These are phyloP conservation scores for Mycosphaerella sp. DNA, from an alignment of 2,329 filamentous ascomycete genomes.

Conservation along the genomic window DNA sequence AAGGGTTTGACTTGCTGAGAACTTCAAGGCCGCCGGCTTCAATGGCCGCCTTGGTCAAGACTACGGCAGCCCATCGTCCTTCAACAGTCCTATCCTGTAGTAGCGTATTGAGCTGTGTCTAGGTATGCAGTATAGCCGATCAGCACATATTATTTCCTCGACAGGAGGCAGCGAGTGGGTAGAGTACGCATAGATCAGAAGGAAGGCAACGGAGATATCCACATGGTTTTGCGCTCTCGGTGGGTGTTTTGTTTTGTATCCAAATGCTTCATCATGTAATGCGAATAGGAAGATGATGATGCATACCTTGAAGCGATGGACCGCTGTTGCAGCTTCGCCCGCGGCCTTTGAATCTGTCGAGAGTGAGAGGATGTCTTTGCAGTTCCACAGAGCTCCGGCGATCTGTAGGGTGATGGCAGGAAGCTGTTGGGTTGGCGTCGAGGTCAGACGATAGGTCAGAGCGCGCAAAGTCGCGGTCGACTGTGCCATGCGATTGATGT, in stretches of 20 bases:
- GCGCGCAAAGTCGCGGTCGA: slow-evolving; percentile 48
- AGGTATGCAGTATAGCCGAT: neutral
- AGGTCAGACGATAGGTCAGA: slow-evolving; percentile 63
- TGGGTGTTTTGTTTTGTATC: slow-evolving; percentile 85
- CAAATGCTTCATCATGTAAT: slow-evolving; percentile 86
- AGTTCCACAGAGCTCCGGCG: slow-evolving; percentile 50
- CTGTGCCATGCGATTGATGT: slow-evolving; percentile 11
- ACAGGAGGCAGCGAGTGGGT: neutral
- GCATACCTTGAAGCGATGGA: slow-evolving; percentile 65
- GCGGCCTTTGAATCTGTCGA: slow-evolving; percentile 51
- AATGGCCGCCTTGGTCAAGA: slow-evolving; percentile 71
- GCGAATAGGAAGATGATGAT: slow-evolving; percentile 3
- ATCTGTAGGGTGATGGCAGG: slow-evolving; percentile 67
- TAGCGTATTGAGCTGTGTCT: slow-evolving; percentile 66
- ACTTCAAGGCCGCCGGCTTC: slow-evolving; percentile 82
- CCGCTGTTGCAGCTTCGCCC: slow-evolving; percentile 61
- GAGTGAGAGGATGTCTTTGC: slow-evolving; percentile 56
- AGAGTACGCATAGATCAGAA: slow-evolving; percentile 60
- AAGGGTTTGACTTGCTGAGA: slow-evolving; percentile 64
- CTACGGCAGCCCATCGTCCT: slow-evolving; percentile 70
- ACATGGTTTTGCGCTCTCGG: slow-evolving; percentile 94
- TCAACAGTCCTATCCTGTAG: slow-evolving; percentile 69
- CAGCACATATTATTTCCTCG: neutral
- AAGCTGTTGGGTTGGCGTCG: slow-evolving; percentile 65
- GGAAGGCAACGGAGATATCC: slow-evolving; percentile 97